Conservation (phyloP, 129 eudicot species). For the Helianthus tuberosus region DNA sequence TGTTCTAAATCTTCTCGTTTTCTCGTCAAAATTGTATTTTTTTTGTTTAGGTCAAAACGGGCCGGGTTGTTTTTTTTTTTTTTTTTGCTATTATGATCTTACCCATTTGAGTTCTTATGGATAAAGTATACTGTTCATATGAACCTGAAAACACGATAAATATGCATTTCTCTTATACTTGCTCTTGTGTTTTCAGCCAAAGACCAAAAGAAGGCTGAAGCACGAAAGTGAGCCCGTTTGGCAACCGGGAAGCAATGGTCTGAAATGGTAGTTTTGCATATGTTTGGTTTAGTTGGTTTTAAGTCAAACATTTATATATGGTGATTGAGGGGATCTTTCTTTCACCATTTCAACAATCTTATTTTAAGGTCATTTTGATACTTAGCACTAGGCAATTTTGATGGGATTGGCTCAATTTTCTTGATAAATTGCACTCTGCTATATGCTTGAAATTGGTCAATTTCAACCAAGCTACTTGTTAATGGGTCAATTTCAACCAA, state of each 20-base stretch:
- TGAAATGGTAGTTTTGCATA: conserved; percentile 27
- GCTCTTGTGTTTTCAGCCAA: conserved; percentile 52
- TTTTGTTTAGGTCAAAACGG: background rate
- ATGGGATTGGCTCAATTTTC: background rate
- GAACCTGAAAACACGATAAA: background rate
- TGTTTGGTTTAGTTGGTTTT: conserved; percentile 31
- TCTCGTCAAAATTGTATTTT: too few relatives aligned
- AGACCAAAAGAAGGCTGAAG: conserved; percentile 83
- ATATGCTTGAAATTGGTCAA: background rate
- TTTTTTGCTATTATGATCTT: background rate
- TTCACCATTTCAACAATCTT: conserved; percentile 17
- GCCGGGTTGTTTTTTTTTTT: background rate
- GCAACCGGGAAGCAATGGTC: conserved; percentile 7
- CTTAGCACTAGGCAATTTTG: background rate
- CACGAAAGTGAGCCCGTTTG: conserved; percentile 49
- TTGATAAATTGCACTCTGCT: conserved; percentile 4
- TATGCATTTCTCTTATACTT: background rate
- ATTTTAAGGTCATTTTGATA: background rate
- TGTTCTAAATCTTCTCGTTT: background rate
- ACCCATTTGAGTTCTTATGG: background rate
- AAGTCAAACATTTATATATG: conserved; percentile 21
- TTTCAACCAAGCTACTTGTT: background rate
- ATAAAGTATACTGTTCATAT: background rate
- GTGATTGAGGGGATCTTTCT: conserved; percentile 11
- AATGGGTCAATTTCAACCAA: background rate